Evolutionary conservation across 2,329 filamentous ascomycete species (phyloP).

Genomic region (Penicillium sp.): DNA sequence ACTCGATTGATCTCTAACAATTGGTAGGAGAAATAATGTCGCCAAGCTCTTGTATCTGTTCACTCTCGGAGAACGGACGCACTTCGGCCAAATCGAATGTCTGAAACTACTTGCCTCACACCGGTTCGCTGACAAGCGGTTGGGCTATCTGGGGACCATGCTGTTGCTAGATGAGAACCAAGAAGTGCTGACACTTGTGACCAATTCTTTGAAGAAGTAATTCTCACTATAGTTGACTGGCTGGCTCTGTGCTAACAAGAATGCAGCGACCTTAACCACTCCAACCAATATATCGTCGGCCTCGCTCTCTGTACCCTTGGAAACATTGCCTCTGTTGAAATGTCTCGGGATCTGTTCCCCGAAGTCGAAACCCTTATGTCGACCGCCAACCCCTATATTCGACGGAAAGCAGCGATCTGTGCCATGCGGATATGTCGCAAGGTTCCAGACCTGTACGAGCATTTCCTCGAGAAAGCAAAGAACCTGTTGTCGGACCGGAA

Average conservation of each 20-base stretch:
- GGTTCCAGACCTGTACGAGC: constrained; percentile 93
- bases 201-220: constrained; percentile 96
- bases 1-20: constrained; percentile 22
- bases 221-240: constrained; percentile 19
- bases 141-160: constrained; percentile 96
- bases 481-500: constrained; percentile 87
- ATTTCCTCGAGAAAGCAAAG: constrained; percentile 93
- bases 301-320: constrained; percentile 93
- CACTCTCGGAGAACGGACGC: constrained; percentile 92
- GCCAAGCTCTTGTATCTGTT: constrained; percentile 98
- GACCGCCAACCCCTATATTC: constrained; percentile 96
- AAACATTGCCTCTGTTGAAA: constrained; percentile 96
- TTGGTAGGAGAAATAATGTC: constrained; percentile 88
- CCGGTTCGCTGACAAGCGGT: constrained; percentile 93
- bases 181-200: constrained; percentile 93
- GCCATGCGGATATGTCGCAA: constrained; percentile 99
- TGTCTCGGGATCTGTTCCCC: constrained; percentile 94
- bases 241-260: constrained; percentile 33
- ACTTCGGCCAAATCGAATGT: constrained; percentile 99
- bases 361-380: constrained; percentile 91
- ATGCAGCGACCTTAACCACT: constrained; percentile 84
- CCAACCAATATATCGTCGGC: constrained; percentile 97
- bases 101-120: constrained; percentile 95
- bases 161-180: constrained; percentile 96
- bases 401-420: constrained; percentile 94